phyloP scores from a whole-genome alignment of 768 basidiomycete species.

The Calocybe cyanea region DNA sequence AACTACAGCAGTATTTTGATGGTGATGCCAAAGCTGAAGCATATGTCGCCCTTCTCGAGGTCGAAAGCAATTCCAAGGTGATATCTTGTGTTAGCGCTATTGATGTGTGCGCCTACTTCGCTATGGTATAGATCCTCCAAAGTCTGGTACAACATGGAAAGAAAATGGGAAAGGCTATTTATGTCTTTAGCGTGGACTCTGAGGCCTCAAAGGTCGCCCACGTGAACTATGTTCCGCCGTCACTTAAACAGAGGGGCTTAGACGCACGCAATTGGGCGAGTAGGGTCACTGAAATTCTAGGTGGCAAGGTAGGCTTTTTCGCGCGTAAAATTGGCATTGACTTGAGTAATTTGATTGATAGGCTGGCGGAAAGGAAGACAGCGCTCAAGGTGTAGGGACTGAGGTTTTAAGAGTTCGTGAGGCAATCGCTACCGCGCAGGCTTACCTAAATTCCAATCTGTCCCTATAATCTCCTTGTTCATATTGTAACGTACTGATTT shows the following conservation, averaged over 20 bases:
- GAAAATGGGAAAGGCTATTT: slow-evolving; percentile 78
- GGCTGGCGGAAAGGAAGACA: slow-evolving; percentile 96
- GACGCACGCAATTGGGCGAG: slow-evolving; percentile 90
- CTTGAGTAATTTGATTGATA: slow-evolving; percentile 27
- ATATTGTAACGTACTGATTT: no score
- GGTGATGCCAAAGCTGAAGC: slow-evolving; percentile 67
- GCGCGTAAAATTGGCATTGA: background rate
- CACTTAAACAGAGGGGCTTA: slow-evolving; percentile 57
- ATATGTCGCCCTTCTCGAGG: slow-evolving; percentile 70
- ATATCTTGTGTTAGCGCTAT: background rate
- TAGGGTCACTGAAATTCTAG: slow-evolving; percentile 72
- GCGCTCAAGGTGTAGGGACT: slow-evolving; percentile 83
- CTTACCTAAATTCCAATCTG: slow-evolving; percentile 26
- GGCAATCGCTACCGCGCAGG: slow-evolving; percentile 57
- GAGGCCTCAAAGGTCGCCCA: slow-evolving; percentile 78
- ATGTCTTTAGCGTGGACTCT: slow-evolving; percentile 79
- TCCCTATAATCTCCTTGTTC: background rate
- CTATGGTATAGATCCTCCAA: slow-evolving; percentile 57
- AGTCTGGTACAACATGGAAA: slow-evolving; percentile 73
- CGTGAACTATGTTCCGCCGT: slow-evolving; percentile 71
- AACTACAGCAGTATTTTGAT: slow-evolving; percentile 68
- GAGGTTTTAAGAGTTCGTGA: slow-evolving; percentile 60
- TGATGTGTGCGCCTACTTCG: slow-evolving; percentile 2
- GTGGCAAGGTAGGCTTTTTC: slow-evolving; percentile 72
- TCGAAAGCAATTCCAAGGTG: slow-evolving; percentile 86